These are phyloP conservation scores for Aspergillus ibericus DNA, from an alignment of 2,329 filamentous ascomycete genomes.

Conservation along the genomic window DNA sequence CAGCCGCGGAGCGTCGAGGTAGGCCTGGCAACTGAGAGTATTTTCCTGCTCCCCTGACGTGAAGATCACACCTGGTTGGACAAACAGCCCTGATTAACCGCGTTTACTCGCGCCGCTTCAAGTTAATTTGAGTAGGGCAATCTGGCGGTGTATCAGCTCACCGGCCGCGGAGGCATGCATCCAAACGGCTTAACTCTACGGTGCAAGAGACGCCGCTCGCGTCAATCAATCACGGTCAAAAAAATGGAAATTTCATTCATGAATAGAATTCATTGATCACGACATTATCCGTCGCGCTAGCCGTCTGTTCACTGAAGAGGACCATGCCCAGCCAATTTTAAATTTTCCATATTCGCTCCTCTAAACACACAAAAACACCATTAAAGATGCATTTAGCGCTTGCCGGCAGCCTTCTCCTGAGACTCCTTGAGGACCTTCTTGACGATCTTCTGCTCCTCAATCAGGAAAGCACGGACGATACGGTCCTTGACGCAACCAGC, in stretches of 20 bases:
- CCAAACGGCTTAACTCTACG: background rate
- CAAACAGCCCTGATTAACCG: too few relatives aligned
- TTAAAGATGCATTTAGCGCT: slow-evolving; percentile 44
- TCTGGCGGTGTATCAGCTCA: too few relatives aligned
- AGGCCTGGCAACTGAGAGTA: background rate
- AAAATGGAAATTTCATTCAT: slow-evolving; percentile 19
- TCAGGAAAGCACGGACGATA: slow-evolving; percentile 96
- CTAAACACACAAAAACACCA: slow-evolving; percentile 37
- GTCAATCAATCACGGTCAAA: background rate
- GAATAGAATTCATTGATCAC: slow-evolving; percentile 37
- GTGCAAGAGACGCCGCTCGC: background rate
- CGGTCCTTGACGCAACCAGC: slow-evolving; percentile 98
- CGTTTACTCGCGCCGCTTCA: too few relatives aligned
- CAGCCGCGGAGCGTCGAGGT: background rate
- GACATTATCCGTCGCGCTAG: slow-evolving; percentile 29
- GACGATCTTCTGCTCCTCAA: slow-evolving; percentile 99
- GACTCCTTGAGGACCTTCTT: slow-evolving; percentile 99
- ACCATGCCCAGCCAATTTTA: slow-evolving; percentile 36
- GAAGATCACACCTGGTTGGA: too few relatives aligned
- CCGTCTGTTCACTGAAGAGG: slow-evolving; percentile 37
- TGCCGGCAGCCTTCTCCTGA: slow-evolving; percentile 64
- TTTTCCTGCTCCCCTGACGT: too few relatives aligned
- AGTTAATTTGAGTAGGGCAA: too few relatives aligned
- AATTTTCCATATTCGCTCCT: slow-evolving; percentile 38
- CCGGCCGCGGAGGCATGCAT: too few relatives aligned